Base-by-base conservation (phyloP, 345 rosid species). In the Dipteronia sinensis region DNA sequence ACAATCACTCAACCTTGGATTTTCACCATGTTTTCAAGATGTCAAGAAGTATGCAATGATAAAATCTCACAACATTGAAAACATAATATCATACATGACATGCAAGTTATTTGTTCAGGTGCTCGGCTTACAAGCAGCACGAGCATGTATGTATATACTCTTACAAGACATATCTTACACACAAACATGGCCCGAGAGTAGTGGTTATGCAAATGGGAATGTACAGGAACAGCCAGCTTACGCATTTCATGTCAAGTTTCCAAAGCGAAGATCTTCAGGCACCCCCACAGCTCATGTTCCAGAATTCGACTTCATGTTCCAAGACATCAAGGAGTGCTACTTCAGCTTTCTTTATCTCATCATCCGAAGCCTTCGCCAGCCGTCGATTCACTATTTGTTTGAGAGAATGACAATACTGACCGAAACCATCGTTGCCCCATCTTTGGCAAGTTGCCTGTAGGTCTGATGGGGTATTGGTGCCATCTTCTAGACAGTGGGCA, bases 341-440 rank as follows among this genome's bases (percentile, higher is more conserved):
- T 78, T 93, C 96, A 75, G 97, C 91, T 59, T 86, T 85, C 9
- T 47, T 72, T 1, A 82, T 64, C 16, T 65, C 90, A 0, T 87
- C 91, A 0, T 78, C 51, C 0, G 92, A 79, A 44, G 93, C 94
- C 65, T 87, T 87, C 75, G 76, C 83, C 16, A 92, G 80, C 40
- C 83, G 84, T n/a, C 91, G 83, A 71, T 91, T 88, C 0, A 80
- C 90, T 2, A 92, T 89, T 40, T 76, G 81, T 79, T 86, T 71
- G 34, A 95, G 90, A 4, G 89, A 77, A 0, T 10, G 71, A 65
- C 98, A 93, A 44, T 92, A 93, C 76, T 79, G 70, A 38, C 88
- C 86, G 29, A 91, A 93, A 4, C 83, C 86, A 0, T 86, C 89
- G 10, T 86, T 92, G 17, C 99, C 99, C 98, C 99, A 93, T 76